phyloP scores from a whole-genome alignment of 495 filamentous ascomycete species.

The Chaetomidium leptoderma region DNA sequence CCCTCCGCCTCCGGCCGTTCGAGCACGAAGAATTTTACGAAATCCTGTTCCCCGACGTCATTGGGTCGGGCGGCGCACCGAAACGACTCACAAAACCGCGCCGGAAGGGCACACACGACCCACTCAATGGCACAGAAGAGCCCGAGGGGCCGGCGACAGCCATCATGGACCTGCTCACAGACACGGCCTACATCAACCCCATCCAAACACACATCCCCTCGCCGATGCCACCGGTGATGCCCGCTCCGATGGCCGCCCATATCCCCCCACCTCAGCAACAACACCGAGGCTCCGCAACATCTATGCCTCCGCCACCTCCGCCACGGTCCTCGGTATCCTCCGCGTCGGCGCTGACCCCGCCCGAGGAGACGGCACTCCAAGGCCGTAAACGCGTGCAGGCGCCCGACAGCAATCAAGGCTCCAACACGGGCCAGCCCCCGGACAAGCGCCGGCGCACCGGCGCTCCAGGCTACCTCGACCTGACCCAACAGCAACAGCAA shows the following conservation, averaged over 20 bases:
- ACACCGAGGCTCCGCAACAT: neutral
- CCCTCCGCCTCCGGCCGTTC: constrained; percentile 44
- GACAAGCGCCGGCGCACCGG: constrained; percentile 45
- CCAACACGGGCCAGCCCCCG: constrained; percentile 12
- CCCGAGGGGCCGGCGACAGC: constrained; percentile 30
- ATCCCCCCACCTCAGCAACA: neutral
- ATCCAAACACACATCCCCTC: constrained; percentile 25
- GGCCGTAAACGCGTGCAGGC: constrained; percentile 33
- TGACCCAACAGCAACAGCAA: constrained; percentile 20
- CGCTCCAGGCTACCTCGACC: constrained; percentile 21
- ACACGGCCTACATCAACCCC: constrained; percentile 23
- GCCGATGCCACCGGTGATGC: constrained; percentile 12
- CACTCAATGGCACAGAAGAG: constrained; percentile 24
- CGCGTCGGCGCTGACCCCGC: constrained; percentile 45
- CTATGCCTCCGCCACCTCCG: constrained; percentile 18
- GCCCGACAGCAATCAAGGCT: constrained; percentile 11
- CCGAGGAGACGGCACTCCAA: constrained; percentile 42
- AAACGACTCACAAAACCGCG: constrained; percentile 49
- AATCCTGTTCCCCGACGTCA: constrained; percentile 47
- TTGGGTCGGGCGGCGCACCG: constrained; percentile 48
- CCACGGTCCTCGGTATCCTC: constrained; percentile 33
- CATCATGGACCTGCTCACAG: constrained; percentile 34
- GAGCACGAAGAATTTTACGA: constrained; percentile 52
- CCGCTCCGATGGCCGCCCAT: constrained; percentile 13
- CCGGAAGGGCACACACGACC: constrained; percentile 37